Evolutionary conservation across 1,139 yeast species (phyloP).

Genomic region (Hyphopichia burtonii): DNA sequence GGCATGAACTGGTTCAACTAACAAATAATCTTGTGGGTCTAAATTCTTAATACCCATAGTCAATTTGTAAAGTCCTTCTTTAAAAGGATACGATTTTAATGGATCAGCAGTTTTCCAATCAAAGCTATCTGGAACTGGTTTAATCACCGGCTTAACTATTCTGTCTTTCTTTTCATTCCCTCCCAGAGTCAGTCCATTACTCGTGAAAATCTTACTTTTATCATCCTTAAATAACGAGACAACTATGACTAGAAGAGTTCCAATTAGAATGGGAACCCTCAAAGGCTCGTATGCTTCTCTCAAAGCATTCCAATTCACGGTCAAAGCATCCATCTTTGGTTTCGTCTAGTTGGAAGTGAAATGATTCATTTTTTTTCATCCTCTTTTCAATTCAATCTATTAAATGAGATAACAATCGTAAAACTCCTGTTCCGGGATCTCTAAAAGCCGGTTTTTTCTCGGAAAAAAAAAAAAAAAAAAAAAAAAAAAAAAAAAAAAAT

Average conservation of each 20-base stretch:
- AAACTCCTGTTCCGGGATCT: no score
- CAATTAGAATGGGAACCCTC: neutral
- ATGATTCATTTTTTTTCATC: no score
- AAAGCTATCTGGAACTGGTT: slow-evolving; percentile 14
- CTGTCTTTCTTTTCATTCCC: slow-evolving; percentile 4
- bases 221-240: neutral
- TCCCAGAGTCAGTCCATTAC: neutral
- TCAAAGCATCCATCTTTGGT: no score
- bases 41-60: slow-evolving; percentile 66
- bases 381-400: no score
- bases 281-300: no score
- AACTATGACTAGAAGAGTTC: neutral
- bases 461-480: no score
- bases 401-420: no score
- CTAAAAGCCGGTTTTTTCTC: no score
- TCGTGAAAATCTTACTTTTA: neutral
- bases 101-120: slow-evolving; percentile 17
- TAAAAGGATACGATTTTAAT: slow-evolving; percentile 32
- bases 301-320: neutral
- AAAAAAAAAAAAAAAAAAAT: no score
- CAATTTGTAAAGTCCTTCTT: slow-evolving; percentile 58
- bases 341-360: no score
- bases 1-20: slow-evolving; percentile 64
- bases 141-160: slow-evolving; percentile 9
- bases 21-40: slow-evolving; percentile 60